Evolutionary conservation across 2,329 filamentous ascomycete species (phyloP).

Genomic region (Aspergillus eucalypticola): DNA sequence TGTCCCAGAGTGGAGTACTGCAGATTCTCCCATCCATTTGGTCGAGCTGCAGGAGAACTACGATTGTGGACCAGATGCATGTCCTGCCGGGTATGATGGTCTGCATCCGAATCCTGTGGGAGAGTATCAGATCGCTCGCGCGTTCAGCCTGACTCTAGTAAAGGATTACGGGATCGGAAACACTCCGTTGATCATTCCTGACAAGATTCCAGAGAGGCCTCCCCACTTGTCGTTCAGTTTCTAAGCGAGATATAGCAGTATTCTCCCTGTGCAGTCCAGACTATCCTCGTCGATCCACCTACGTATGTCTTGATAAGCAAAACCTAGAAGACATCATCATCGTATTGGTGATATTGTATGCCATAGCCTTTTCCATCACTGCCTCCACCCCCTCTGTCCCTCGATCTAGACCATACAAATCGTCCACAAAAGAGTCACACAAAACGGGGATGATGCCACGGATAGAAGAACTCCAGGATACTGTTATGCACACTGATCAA

Average conservation of each 20-base stretch:
- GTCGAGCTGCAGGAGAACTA: conserved; percentile 5
- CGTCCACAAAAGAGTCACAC: no score
- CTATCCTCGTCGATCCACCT: no score
- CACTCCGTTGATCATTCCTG: background rate
- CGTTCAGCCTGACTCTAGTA: background rate
- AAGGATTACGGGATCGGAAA: background rate
- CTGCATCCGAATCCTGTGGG: background rate
- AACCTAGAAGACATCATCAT: no score
- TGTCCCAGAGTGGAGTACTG: background rate
- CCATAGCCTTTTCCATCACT: no score
- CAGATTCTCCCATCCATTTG: background rate
- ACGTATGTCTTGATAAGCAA: no score
- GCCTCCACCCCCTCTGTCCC: no score
- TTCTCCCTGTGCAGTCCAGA: no score
- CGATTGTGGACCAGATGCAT: background rate
- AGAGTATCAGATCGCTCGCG: conserved; percentile 4
- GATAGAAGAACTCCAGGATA: no score
- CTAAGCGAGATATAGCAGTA: background rate
- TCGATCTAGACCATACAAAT: no score
- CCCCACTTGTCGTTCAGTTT: background rate
- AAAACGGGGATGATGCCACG: no score
- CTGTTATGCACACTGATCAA: no score
- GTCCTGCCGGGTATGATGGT: conserved; percentile 8
- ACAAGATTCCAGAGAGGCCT: background rate
- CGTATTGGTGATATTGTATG: no score